These are phyloP conservation scores for Fusarium beomiforme DNA, from an alignment of 2,329 filamentous ascomycete species.

Conservation along the genomic window DNA sequence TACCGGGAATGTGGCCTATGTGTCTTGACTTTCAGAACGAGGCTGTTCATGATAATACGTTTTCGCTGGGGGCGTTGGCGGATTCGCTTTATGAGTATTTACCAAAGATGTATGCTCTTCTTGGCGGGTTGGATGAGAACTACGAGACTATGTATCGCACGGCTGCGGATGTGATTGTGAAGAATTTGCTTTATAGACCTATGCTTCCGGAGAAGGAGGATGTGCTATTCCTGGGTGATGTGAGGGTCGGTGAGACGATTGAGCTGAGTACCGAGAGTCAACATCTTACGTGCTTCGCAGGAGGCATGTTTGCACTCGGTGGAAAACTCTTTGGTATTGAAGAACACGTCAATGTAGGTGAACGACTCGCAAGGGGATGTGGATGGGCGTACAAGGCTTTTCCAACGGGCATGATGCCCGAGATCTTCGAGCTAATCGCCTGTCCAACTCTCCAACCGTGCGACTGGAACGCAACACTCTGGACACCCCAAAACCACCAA, in stretches of 20 bases:
- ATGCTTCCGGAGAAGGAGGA: constrained; percentile 70
- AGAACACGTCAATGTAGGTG: constrained; percentile 58
- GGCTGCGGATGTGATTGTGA: constrained; percentile 69
- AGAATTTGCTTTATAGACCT: constrained; percentile 75
- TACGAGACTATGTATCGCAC: constrained; percentile 74
- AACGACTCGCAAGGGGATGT: constrained; percentile 63
- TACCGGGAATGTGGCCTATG: constrained; percentile 83
- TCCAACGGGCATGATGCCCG: constrained; percentile 67
- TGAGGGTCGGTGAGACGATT: constrained; percentile 40
- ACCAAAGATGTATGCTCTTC: constrained; percentile 70
- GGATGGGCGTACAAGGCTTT: constrained; percentile 67
- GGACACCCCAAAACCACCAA: neutral
- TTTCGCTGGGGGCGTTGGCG: constrained; percentile 63
- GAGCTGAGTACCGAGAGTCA: constrained; percentile 49
- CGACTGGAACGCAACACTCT: constrained; percentile 35
- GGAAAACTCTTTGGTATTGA: constrained; percentile 65
- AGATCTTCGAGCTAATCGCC: constrained; percentile 58
- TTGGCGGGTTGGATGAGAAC: constrained; percentile 68
- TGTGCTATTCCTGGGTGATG: constrained; percentile 59
- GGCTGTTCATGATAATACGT: constrained; percentile 56
- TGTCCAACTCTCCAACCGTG: constrained; percentile 53
- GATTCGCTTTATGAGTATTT: constrained; percentile 71
- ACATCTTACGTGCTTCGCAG: constrained; percentile 74
- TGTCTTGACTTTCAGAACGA: constrained; percentile 68
- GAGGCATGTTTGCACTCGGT: constrained; percentile 73